Evolutionary conservation across 495 filamentous ascomycete genomes (phyloP), one percentile per base, ranked within the genome.

Genomic region (Aspergillus campestris): DNA sequence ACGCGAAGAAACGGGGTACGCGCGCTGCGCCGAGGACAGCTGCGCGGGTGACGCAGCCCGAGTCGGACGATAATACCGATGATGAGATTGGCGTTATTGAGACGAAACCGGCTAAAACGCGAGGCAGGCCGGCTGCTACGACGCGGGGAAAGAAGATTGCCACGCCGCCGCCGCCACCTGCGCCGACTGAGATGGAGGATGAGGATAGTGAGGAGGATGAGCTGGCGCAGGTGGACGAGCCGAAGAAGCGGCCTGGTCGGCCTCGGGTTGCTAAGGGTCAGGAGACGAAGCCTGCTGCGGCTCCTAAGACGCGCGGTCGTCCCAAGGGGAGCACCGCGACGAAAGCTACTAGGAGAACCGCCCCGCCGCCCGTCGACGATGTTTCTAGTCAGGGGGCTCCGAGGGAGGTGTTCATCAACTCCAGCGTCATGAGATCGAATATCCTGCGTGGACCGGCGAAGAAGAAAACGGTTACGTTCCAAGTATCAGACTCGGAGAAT

Each of bases 381-480:
- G 18, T 24, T 4, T 4, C 18, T 24, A 24, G 18, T 4, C 48
- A 52, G n/a, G 34, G 52, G n/a, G 49, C 50, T 3, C 49, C 55
- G 0, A 60, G 38, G 36, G 52, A 57, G 7, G 55, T 66, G 8
- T 45, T 47, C 10, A 58, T 67, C 37, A 60, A 60, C 27, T 67
- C 68, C 6, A 55, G 56, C 9, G 40, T 44, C 0, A 56, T 63
- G 49, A 58, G 61, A 7, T 66, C 67, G 24, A 69, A 68, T 42
- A 37, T 69, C n/a, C 44, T 67, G 32, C 62, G 60, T 9, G 66
- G 65, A 3, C 63, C 65, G 9, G 69, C 67, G 1, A 69, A 71
- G 36, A 74, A 70, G 59, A 79, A 79, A 52, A 75, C 59, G 14
- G 75, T 79, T 28, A 77, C 72, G 5, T 79, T 79, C 47, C 62